These are phyloP conservation scores for Hamigera avellanea DNA, from an alignment of 495 filamentous ascomycete genomes.

Conservation along the genomic window DNA sequence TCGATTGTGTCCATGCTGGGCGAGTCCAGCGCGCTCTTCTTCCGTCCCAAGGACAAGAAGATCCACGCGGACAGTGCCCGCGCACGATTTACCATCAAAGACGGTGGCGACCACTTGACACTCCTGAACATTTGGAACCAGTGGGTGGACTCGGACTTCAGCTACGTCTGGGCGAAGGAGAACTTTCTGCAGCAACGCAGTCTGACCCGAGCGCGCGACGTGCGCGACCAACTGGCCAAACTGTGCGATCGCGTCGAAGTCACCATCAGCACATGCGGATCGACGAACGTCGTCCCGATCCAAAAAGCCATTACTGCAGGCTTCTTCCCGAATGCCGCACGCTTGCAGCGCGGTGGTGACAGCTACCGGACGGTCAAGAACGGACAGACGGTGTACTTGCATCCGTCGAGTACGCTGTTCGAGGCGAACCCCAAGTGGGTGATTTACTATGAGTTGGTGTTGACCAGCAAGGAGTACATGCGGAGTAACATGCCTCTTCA, in stretches of 20 bases:
- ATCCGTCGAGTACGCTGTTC: slow-evolving; percentile 74
- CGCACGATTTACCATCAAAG: slow-evolving; percentile 82
- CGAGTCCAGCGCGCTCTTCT: slow-evolving; percentile 82
- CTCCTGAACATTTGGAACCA: slow-evolving; percentile 96
- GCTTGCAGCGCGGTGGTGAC: slow-evolving; percentile 74
- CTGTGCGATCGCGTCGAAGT: slow-evolving; percentile 93
- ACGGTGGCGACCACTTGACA: slow-evolving; percentile 85
- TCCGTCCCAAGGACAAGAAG: slow-evolving; percentile 95
- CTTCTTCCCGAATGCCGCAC: slow-evolving; percentile 91
- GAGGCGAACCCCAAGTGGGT: slow-evolving; percentile 79
- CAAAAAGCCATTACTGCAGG: slow-evolving; percentile 82
- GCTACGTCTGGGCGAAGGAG: slow-evolving; percentile 77
- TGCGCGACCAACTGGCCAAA: slow-evolving; percentile 88
- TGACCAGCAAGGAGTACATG: slow-evolving; percentile 94
- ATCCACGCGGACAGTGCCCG: slow-evolving; percentile 89
- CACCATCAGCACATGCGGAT: slow-evolving; percentile 52
- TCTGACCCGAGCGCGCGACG: slow-evolving; percentile 77
- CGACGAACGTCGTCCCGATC: slow-evolving; percentile 61
- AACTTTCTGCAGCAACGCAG: slow-evolving; percentile 90
- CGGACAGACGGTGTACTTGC: slow-evolving; percentile 77
- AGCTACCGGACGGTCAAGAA: slow-evolving; percentile 94
- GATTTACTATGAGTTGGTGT: slow-evolving; percentile 83
- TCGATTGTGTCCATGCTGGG: slow-evolving; percentile 89
- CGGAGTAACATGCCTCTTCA: slow-evolving; percentile 75
- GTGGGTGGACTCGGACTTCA: slow-evolving; percentile 91